phyloP scores from a whole-genome alignment of 192 early-diverging fungal genomes.

The Gamsiella multidivaricata region DNA sequence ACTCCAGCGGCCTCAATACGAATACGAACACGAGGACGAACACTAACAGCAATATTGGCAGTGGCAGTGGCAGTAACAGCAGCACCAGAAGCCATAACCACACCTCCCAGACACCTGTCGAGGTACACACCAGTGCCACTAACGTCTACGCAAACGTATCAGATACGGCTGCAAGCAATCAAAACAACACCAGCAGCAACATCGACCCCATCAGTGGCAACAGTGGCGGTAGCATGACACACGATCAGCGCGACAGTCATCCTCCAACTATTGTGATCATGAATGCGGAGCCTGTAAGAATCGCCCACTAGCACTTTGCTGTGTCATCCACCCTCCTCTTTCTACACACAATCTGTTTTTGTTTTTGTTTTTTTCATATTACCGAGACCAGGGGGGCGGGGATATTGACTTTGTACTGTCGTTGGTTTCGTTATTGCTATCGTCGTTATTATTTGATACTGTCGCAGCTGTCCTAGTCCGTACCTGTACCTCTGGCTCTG shows the following conservation, averaged over 20 bases:
- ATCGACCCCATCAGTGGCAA: constrained; percentile 9
- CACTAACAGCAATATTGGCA: not conserved
- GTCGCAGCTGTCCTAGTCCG: not conserved
- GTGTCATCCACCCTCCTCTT: not conserved
- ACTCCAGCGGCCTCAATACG: constrained; percentile 11
- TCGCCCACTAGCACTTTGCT: constrained; percentile 1
- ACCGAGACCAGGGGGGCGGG: not conserved
- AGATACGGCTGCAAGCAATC: not conserved
- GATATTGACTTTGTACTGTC: not conserved
- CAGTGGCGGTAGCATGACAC: constrained; percentile 24
- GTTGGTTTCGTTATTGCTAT: not conserved
- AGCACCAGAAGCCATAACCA: constrained; percentile 3
- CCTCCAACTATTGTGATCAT: constrained; percentile 48
- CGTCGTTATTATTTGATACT: not conserved
- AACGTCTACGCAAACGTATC: constrained; percentile 20
- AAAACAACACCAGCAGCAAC: constrained; percentile 12
- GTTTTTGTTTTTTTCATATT: not conserved
- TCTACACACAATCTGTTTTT: not conserved
- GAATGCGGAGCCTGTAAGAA: constrained; percentile 49
- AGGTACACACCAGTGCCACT: constrained; percentile 23
- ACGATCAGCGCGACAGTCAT: constrained; percentile 36
- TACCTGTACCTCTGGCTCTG: not conserved
- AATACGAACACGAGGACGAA: constrained; percentile 13
- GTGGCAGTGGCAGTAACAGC: constrained; percentile 10
- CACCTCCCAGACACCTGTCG: not conserved